A percentile compares a stretch with the other conserved stretches of the same genome.
These are phyloP conservation scores for Agaricus subrufescens DNA, from an alignment of 768 basidiomycete species.

Conservation along the genomic window DNA sequence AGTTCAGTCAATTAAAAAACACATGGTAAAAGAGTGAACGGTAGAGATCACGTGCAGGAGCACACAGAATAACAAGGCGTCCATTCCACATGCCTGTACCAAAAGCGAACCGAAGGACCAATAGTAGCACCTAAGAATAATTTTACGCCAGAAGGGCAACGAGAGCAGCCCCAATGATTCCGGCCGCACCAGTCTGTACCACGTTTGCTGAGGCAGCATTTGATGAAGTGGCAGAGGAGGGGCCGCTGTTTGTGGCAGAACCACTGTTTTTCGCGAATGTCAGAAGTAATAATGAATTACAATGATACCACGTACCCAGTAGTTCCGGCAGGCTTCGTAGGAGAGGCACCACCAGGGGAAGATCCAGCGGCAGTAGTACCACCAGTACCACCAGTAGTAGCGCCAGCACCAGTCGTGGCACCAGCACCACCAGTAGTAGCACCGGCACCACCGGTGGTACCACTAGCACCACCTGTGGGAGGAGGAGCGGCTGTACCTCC, in stretches of 20 bases:
- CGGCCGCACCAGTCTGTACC: constrained; percentile 34
- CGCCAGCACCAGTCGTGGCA: constrained; percentile 11
- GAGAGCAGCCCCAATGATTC: constrained; percentile 36
- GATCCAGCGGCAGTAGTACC: constrained; percentile 2
- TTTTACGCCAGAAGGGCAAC: constrained; percentile 39
- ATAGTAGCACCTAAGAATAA: neutral
- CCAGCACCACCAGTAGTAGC: constrained; percentile 11
- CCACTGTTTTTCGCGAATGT: neutral
- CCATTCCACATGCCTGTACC: neutral
- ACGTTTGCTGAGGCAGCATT: constrained; percentile 26
- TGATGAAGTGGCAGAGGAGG: constrained; percentile 12
- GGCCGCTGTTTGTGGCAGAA: neutral
- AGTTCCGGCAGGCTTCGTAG: constrained; percentile 5
- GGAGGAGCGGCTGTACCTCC: constrained; percentile 15
- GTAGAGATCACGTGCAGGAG: neutral
- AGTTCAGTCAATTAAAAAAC: constrained; percentile 3
- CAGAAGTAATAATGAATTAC: neutral
- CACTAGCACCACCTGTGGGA: constrained; percentile 12
- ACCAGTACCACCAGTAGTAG: constrained; percentile 6
- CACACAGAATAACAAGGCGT: neutral
- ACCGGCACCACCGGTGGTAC: constrained; percentile 11
- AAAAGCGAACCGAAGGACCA: neutral
- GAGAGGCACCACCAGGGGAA: neutral
- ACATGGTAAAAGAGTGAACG: neutral
- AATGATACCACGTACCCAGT: constrained; percentile 4